Percentiles rank a stretch among this genome's conserved stretches.
These are phyloP conservation scores for Nectriaceae sp. DNA, from an alignment of 2,329 filamentous ascomycete species.

Conservation along the genomic window DNA sequence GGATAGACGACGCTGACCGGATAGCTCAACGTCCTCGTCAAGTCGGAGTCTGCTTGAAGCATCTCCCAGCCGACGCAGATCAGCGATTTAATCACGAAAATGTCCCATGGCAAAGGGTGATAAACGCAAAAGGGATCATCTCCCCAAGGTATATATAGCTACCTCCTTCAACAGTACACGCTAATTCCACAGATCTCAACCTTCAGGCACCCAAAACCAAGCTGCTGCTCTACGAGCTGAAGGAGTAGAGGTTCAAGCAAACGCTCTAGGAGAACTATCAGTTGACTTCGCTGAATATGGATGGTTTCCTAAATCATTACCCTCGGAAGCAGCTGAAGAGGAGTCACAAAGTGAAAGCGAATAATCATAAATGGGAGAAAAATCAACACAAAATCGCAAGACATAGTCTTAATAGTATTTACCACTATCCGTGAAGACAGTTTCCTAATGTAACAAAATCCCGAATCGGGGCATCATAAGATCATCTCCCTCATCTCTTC, in stretches of 20 bases:
- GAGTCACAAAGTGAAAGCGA: slow-evolving; percentile 5
- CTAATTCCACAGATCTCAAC: slow-evolving; percentile 45
- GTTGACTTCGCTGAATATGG: slow-evolving; percentile 55
- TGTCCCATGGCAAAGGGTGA: slow-evolving; percentile 93
- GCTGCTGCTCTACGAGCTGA: slow-evolving; percentile 52
- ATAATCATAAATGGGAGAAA: slow-evolving; percentile 1
- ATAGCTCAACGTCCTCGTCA: slow-evolving; percentile 75
- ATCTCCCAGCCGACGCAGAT: slow-evolving; percentile 63
- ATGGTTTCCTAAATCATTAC: slow-evolving; percentile 56
- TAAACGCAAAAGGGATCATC: slow-evolving; percentile 84
- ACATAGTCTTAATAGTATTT: not conserved
- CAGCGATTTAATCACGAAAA: slow-evolving; percentile 69
- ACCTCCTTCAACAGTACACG: not conserved
- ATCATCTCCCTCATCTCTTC: not conserved
- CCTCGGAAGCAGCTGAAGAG: slow-evolving; percentile 41
- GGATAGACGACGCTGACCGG: not conserved
- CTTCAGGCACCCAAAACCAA: slow-evolving; percentile 51
- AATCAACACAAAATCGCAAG: too few relatives aligned
- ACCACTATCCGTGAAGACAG: not conserved
- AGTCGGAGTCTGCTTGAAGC: slow-evolving; percentile 87
- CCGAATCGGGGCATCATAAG: not conserved
- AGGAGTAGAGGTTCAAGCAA: slow-evolving; percentile 51
- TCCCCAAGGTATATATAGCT: slow-evolving; percentile 69
- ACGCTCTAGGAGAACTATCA: slow-evolving; percentile 51
- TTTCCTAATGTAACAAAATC: not conserved